Evolutionary conservation across 1,139 yeast genomes (phyloP).

Genomic region (Tardiomyces blankii): DNA sequence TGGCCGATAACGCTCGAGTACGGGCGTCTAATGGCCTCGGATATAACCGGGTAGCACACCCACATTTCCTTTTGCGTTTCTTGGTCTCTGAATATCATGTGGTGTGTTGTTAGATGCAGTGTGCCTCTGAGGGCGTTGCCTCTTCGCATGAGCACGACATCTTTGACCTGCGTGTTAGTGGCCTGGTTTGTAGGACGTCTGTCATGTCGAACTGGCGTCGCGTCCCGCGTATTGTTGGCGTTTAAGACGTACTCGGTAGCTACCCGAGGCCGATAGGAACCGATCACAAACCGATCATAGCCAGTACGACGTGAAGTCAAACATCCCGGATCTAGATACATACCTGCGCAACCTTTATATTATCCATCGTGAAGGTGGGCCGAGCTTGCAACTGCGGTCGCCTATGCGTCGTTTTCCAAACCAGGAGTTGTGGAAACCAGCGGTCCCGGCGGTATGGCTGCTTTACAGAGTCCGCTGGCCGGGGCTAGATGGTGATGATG

Average conservation of each 20-base stretch:
- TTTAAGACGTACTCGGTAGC: too few relatives aligned
- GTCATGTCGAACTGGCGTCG: not conserved
- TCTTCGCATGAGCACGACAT: slow-evolving; percentile 57
- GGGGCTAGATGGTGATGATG: too few relatives aligned
- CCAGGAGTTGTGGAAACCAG: too few relatives aligned
- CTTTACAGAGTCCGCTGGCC: too few relatives aligned
- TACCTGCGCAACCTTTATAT: not conserved
- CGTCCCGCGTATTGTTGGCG: too few relatives aligned
- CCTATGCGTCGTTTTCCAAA: too few relatives aligned
- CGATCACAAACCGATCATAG: too few relatives aligned
- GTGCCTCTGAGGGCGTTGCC: slow-evolving; percentile 61
- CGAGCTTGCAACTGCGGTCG: too few relatives aligned
- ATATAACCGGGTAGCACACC: slow-evolving; percentile 83
- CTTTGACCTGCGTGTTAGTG: slow-evolving; percentile 36
- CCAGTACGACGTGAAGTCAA: too few relatives aligned
- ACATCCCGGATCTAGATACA: too few relatives aligned
- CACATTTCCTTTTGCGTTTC: slow-evolving; percentile 56
- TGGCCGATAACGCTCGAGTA: slow-evolving; percentile 8
- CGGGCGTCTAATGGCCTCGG: slow-evolving; percentile 2
- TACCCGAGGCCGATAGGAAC: too few relatives aligned
- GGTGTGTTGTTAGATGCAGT: slow-evolving; percentile 72
- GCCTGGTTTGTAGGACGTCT: not conserved
- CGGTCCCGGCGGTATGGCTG: too few relatives aligned
- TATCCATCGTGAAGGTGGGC: not conserved
- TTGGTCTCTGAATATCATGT: slow-evolving; percentile 59